These are phyloP conservation scores for Hygrocybe punicea DNA, from an alignment of 768 basidiomycete genomes.

Conservation along the genomic window DNA sequence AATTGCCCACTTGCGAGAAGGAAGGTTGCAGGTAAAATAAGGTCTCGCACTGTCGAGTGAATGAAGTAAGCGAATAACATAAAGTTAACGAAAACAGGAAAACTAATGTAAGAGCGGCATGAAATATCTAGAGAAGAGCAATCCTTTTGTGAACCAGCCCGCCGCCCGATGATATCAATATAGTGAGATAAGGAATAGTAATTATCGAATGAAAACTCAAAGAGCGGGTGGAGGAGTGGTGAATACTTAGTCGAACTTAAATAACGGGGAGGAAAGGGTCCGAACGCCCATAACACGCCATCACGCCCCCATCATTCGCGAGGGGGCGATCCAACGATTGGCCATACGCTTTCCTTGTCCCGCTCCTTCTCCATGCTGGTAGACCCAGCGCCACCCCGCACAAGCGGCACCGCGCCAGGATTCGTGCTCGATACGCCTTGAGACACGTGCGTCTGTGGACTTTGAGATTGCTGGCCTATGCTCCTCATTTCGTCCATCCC, in stretches of 20 bases:
- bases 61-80: too few species aligned
- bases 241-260: too few species aligned
- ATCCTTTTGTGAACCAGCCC: not conserved
- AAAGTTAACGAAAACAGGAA: too few species aligned
- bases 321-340: constrained; percentile 25
- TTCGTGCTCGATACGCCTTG: not conserved
- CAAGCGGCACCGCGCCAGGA: constrained; percentile 1
- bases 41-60: too few species aligned
- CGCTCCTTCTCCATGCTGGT: constrained; percentile 21
- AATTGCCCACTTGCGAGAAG: too few species aligned
- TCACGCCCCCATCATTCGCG: constrained; percentile 18
- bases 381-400: constrained; percentile 1
- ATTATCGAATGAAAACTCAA: not conserved
- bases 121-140: not conserved
- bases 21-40: too few species aligned
- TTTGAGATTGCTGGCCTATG: constrained; percentile 14
- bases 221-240: too few species aligned
- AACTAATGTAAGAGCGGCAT: too few species aligned
- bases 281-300: too few species aligned
- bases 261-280: too few species aligned
- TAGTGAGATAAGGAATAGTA: not conserved
- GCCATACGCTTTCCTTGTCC: constrained; percentile 30
- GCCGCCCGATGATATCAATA: not conserved
- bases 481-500: constrained; percentile 74
- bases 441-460: not conserved